Evolutionary conservation across 345 rosid genomes (phyloP).

Genomic region (Salix udensis): DNA sequence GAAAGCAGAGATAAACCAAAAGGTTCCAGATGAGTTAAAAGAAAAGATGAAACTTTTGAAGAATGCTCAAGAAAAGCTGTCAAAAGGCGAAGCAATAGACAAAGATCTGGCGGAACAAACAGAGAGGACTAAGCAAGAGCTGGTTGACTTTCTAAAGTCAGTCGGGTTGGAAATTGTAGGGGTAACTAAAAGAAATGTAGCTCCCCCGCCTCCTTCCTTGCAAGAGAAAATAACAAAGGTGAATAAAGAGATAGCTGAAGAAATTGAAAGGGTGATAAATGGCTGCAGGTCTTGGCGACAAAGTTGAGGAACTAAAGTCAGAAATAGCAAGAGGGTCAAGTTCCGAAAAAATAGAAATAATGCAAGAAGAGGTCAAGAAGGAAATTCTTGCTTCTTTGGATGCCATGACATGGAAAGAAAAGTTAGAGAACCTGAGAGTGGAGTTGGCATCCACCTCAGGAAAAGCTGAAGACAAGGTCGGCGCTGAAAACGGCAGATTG

Average conservation of each 20-base stretch:
- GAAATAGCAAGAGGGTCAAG: conserved; percentile 25
- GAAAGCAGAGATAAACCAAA: conserved; percentile 29
- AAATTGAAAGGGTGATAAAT: conserved; percentile 28
- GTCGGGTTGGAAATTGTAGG: conserved; percentile 35
- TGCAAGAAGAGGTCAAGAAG: conserved; percentile 33
- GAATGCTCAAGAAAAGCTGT: conserved; percentile 25
- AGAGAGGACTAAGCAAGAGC: conserved; percentile 25
- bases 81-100: conserved; percentile 26
- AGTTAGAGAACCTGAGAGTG: conserved; percentile 30
- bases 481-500: conserved; percentile 32
- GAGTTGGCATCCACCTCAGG: conserved; percentile 22
- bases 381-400: conserved; percentile 30
- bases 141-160: conserved; percentile 25
- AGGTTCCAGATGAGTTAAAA: conserved; percentile 32
- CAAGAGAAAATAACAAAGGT: conserved; percentile 21
- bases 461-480: conserved; percentile 8
- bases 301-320: conserved; percentile 34
- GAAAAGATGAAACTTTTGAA: conserved; percentile 28
- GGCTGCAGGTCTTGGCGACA: conserved; percentile 22
- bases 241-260: conserved; percentile 31
- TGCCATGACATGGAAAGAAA: conserved; percentile 22
- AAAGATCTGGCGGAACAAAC: conserved; percentile 24
- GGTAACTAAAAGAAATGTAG: conserved; percentile 21
- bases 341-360: conserved; percentile 19
- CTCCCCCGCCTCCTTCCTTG: conserved; percentile 20